These are phyloP conservation scores for Mediolabrus comicus DNA, from an alignment of 108 stramenopile species.

Conservation along the genomic window DNA sequence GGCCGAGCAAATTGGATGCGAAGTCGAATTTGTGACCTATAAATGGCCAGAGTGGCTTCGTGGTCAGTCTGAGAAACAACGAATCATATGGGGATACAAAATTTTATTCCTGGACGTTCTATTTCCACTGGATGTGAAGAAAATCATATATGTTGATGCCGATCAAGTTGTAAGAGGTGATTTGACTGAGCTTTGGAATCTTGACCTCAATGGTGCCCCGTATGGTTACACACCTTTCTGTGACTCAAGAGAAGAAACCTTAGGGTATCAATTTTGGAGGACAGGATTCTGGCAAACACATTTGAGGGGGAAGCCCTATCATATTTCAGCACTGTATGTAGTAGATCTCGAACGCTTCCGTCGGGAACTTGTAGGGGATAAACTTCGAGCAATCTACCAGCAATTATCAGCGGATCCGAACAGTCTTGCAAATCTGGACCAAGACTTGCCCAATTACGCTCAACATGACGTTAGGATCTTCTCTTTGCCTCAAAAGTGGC, in stretches of 20 bases:
- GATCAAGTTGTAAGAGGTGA: slow-evolving; percentile 98
- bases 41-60: slow-evolving; percentile 99
- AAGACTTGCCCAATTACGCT: slow-evolving; percentile 98
- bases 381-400: slow-evolving; percentile 92
- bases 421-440: slow-evolving; percentile 96
- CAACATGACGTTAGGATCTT: slow-evolving; percentile 90
- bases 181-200: slow-evolving; percentile 95
- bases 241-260: slow-evolving; percentile 85
- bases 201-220: slow-evolving; percentile 88
- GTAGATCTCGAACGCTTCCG: slow-evolving; percentile 95
- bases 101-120: slow-evolving; percentile 99
- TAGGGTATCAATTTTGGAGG: slow-evolving; percentile 80
- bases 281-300: slow-evolving; percentile 95
- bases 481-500: slow-evolving; percentile 96
- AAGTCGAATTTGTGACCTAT: slow-evolving; percentile 77
- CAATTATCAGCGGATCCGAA: slow-evolving; percentile 93
- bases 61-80: slow-evolving; percentile 96
- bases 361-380: slow-evolving; percentile 88
- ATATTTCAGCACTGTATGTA: slow-evolving; percentile 98
- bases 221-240: slow-evolving; percentile 99
- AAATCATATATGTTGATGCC: slow-evolving; percentile 96
- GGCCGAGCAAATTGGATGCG: slow-evolving; percentile 85
- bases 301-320: slow-evolving; percentile 92
- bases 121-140: slow-evolving; percentile 95
- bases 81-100: slow-evolving; percentile 99